These are phyloP conservation scores for Asparagopsis taxiformis DNA, from an alignment of 31 red algal genomes.

Conservation along the genomic window DNA sequence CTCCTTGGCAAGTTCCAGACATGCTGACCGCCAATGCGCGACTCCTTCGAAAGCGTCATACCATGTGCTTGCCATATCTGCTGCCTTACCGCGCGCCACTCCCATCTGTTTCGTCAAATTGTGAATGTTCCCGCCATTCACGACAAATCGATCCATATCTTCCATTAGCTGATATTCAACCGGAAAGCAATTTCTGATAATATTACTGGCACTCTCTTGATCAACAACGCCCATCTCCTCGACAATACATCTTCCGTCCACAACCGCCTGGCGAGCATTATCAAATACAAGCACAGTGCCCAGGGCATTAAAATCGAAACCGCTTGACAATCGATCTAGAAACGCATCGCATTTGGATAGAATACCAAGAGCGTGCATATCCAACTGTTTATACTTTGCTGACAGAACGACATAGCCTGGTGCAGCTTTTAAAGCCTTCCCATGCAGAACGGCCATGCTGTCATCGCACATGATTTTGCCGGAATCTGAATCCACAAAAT, in stretches of 20 bases:
- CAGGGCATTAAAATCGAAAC: not conserved
- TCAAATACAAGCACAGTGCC: not conserved
- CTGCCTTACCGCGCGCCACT: not conserved
- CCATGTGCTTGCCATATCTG: conserved; percentile 1
- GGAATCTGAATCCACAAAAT: not conserved
- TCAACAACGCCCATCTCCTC: not conserved
- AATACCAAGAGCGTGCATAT: not conserved
- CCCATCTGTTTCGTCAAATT: not conserved
- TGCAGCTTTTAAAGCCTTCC: not conserved
- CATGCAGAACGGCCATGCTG: not conserved
- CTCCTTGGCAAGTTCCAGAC: not conserved
- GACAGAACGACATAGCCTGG: not conserved
- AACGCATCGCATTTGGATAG: not conserved
- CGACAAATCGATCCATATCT: conserved; percentile 5
- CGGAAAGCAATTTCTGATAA: not conserved
- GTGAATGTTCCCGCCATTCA: not conserved
- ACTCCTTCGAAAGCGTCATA: conserved; percentile 7
- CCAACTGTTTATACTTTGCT: not conserved
- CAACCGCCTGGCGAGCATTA: not conserved
- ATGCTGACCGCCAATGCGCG: not conserved
- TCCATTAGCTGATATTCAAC: not conserved
- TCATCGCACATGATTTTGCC: not conserved
- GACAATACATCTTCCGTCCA: not conserved
- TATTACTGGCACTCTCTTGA: not conserved
- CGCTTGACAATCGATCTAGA: not conserved